phyloP scores from a whole-genome alignment of 2,329 filamentous ascomycete species.

The Blumeriella jaapii region DNA sequence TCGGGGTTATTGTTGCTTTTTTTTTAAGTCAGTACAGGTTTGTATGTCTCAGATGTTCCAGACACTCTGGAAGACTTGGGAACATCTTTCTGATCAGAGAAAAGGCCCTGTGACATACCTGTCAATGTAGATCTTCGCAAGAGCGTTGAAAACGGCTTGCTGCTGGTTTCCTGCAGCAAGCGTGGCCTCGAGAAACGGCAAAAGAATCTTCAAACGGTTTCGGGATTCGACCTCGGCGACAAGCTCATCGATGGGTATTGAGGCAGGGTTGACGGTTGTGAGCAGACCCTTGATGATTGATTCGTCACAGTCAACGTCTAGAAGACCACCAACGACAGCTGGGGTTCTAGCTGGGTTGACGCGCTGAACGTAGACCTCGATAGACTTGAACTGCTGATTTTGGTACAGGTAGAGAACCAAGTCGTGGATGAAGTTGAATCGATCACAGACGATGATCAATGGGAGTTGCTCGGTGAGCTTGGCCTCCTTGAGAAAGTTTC shows the following conservation, averaged over 20 bases:
- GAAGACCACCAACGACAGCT: conserved; percentile 80
- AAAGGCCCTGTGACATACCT: not conserved
- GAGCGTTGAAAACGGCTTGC: conserved; percentile 90
- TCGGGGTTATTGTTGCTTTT: conserved; percentile 90
- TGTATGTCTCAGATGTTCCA: not conserved
- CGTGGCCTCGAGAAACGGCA: conserved; percentile 92
- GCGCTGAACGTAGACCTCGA: conserved; percentile 94
- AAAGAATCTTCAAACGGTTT: conserved; percentile 86
- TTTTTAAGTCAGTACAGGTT: not conserved
- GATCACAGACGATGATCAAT: conserved; percentile 95
- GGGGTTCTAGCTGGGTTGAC: conserved; percentile 89
- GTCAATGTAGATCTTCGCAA: conserved; percentile 99
- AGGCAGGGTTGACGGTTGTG: conserved; percentile 68
- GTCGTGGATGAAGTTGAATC: conserved; percentile 98
- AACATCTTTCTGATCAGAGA: not conserved
- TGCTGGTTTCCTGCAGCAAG: conserved; percentile 86
- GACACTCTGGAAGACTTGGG: not conserved
- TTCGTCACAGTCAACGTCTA: conserved; percentile 97
- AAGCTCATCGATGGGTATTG: conserved; percentile 87
- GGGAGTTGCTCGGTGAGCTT: conserved; percentile 85
- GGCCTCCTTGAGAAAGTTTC: conserved; percentile 98
- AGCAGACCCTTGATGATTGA: conserved; percentile 88
- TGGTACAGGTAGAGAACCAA: conserved; percentile 95
- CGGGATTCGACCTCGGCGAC: conserved; percentile 90
- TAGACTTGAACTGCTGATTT: conserved; percentile 98